phyloP scores from a whole-genome alignment of 1,284 basidiomycete species.

The Hypsizygus ulmarius region DNA sequence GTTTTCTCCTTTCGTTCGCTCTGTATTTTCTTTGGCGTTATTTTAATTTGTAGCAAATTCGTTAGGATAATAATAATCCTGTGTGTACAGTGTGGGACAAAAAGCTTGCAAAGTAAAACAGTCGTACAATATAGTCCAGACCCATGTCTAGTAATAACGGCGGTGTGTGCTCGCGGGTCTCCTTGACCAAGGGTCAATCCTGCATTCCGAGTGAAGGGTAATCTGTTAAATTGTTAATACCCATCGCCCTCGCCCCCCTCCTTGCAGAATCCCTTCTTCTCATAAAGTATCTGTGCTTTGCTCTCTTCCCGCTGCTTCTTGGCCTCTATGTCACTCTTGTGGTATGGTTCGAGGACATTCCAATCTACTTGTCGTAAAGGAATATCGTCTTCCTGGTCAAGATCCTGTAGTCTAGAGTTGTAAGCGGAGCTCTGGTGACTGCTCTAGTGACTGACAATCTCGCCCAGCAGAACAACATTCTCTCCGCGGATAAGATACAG shows the following conservation, averaged over 20 bases:
- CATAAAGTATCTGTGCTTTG: slow-evolving; percentile 75
- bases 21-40: slow-evolving; percentile 15
- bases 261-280: slow-evolving; percentile 80
- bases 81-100: slow-evolving; percentile 6
- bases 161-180: slow-evolving; percentile 12
- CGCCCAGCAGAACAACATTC: slow-evolving; percentile 96
- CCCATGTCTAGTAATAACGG: slow-evolving; percentile 15
- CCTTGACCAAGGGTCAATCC: neutral
- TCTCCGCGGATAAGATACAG: slow-evolving; percentile 96
- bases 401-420: slow-evolving; percentile 57
- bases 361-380: slow-evolving; percentile 77
- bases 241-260: slow-evolving; percentile 92
- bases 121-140: slow-evolving; percentile 19
- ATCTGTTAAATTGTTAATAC: slow-evolving; percentile 48
- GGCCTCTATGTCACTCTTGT: slow-evolving; percentile 65
- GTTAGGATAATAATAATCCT: slow-evolving; percentile 7
- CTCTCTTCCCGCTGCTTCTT: slow-evolving; percentile 71
- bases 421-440: slow-evolving; percentile 11
- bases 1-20: slow-evolving; percentile 12
- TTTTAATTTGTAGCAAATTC: slow-evolving; percentile 13
- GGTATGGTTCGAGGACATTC: slow-evolving; percentile 65
- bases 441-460: slow-evolving; percentile 72
- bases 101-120: slow-evolving; percentile 19
- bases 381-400: slow-evolving; percentile 89
- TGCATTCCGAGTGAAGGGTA: slow-evolving; percentile 1